Evolutionary conservation across 352 stramenopile species (phyloP).

Genomic region (Phytophthora ohioensis): DNA sequence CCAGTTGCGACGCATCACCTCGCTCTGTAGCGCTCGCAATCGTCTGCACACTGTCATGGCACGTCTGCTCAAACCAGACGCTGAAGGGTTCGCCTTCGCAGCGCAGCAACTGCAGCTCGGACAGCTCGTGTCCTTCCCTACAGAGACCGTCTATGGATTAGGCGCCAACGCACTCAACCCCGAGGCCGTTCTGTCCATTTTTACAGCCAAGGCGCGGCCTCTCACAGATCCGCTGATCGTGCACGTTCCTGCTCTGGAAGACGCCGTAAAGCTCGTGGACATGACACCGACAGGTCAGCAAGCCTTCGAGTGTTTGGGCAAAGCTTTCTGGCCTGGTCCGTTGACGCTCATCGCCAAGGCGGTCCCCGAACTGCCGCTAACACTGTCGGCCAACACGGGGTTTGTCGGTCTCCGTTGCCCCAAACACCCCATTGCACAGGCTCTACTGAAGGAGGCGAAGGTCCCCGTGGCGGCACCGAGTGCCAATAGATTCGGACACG

Average conservation of each 20-base stretch:
- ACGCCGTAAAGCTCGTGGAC: slow-evolving; percentile 92
- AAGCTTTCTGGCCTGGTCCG: slow-evolving; percentile 97
- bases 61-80: slow-evolving; percentile 54
- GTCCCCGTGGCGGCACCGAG: slow-evolving; percentile 97
- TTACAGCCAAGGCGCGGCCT: slow-evolving; percentile 94
- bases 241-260: slow-evolving; percentile 91
- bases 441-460: slow-evolving; percentile 87
- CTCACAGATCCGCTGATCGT: slow-evolving; percentile 99
- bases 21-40: slow-evolving; percentile 25
- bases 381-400: slow-evolving; percentile 94
- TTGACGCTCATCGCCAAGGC: slow-evolving; percentile 97
- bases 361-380: slow-evolving; percentile 78
- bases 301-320: slow-evolving; percentile 88
- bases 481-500: slow-evolving; percentile 99
- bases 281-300: slow-evolving; percentile 62
- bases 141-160: slow-evolving; percentile 99
- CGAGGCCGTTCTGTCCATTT: slow-evolving; percentile 95
- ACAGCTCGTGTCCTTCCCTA: slow-evolving; percentile 95
- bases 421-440: slow-evolving; percentile 91
- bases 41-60: slow-evolving; percentile 43
- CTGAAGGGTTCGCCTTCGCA: slow-evolving; percentile 55
- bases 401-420: slow-evolving; percentile 98
- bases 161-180: slow-evolving; percentile 97
- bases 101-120: slow-evolving; percentile 78
- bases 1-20: slow-evolving; percentile 17